These are phyloP conservation scores for Globisporangium cylindrosporum DNA, from an alignment of 352 stramenopile species.

Conservation along the genomic window DNA sequence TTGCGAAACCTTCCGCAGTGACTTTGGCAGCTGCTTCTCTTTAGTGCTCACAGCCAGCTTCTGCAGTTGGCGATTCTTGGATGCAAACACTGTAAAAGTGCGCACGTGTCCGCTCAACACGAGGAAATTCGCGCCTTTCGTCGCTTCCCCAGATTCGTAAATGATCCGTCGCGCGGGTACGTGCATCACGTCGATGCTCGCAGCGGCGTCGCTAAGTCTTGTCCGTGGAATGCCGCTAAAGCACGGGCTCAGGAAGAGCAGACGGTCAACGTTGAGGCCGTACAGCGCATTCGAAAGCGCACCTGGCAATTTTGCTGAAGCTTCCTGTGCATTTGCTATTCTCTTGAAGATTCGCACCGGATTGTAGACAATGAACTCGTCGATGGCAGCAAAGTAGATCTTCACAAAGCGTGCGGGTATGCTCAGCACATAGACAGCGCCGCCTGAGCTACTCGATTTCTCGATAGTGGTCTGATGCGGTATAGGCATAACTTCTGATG, in stretches of 20 bases:
- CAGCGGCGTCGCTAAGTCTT: constrained; percentile 13
- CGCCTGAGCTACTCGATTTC: background rate
- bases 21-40: constrained; percentile 11
- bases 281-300: constrained; percentile 2
- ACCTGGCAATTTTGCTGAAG: background rate
- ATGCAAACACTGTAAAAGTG: constrained; percentile 10
- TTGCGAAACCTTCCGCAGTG: constrained; percentile 9
- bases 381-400: constrained; percentile 27
- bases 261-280: constrained; percentile 19
- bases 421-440: constrained; percentile 24
- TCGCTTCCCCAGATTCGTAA: constrained; percentile 25
- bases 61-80: constrained; percentile 8
- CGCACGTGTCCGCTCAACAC: constrained; percentile 23
- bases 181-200: constrained; percentile 17
- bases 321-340: constrained; percentile 19
- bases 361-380: constrained; percentile 41
- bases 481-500: background rate
- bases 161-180: constrained; percentile 23
- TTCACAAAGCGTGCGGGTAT: constrained; percentile 28
- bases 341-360: constrained; percentile 34
- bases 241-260: constrained; percentile 20
- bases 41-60: constrained; percentile 1
- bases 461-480: background rate
- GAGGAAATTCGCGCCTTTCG: constrained; percentile 19
- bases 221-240: constrained; percentile 25